phyloP scores from a whole-genome alignment of 805 yeast species.

The Zygoascus biomembranicola region DNA sequence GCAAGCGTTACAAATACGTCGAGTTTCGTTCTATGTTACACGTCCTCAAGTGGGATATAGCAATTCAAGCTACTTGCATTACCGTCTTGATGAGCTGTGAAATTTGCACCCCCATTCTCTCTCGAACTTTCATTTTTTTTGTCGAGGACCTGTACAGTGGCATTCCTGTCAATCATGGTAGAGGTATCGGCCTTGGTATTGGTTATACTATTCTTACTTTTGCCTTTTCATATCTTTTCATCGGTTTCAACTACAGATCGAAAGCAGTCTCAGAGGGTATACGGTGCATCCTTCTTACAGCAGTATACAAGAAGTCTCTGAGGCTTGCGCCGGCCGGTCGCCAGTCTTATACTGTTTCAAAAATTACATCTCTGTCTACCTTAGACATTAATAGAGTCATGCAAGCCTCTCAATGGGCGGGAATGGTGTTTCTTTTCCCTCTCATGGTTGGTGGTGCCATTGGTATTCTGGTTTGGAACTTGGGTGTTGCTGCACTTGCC shows the following conservation, averaged over 20 bases:
- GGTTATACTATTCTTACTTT: conserved; percentile 4
- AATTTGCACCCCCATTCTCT: conserved; percentile 4
- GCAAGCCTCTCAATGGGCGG: conserved; percentile 56
- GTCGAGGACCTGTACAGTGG: conserved; percentile 6
- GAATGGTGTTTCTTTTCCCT: conserved; percentile 52
- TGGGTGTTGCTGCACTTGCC: conserved; percentile 57
- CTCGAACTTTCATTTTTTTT: conserved; percentile 3
- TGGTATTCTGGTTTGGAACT: conserved; percentile 48
- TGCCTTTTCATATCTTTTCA: conserved; percentile 1
- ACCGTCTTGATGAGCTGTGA: not conserved
- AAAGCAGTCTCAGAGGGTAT: conserved; percentile 57
- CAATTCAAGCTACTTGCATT: not conserved
- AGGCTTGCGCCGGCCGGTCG: conserved; percentile 44
- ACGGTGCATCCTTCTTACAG: conserved; percentile 59
- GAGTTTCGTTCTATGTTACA: conserved; percentile 4
- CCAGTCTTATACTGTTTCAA: conserved; percentile 50
- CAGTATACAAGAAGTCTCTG: conserved; percentile 59
- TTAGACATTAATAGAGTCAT: conserved; percentile 68
- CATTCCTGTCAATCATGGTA: conserved; percentile 4
- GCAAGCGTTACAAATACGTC: not conserved
- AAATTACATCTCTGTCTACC: conserved; percentile 60
- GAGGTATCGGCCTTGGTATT: conserved; percentile 10
- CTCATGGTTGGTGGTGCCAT: conserved; percentile 49
- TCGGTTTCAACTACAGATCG: conserved; percentile 16
- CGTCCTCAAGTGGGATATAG: conserved; percentile 1